Conservation (phyloP, 2,329 filamentous ascomycete species). For the Paraconiothyrium brasiliense region DNA sequence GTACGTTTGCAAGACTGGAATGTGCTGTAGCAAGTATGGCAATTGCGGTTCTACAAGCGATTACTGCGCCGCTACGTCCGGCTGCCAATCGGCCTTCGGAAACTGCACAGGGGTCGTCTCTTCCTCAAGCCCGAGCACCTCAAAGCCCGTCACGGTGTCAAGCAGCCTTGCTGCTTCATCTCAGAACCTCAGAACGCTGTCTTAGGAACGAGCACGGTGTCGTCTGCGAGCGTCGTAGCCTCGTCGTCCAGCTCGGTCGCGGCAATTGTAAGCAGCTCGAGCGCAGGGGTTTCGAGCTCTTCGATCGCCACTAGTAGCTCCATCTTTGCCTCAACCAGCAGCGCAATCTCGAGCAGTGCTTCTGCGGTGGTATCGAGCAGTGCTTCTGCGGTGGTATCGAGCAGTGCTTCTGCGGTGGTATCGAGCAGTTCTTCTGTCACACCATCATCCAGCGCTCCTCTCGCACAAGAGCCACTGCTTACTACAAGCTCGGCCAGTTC, state of each 20-base stretch:
- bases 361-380: not conserved
- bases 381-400: not conserved
- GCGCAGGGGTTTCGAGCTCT: not conserved
- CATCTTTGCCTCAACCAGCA: not conserved
- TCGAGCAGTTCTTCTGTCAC: not conserved
- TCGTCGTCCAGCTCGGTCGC: not conserved
- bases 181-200: not conserved
- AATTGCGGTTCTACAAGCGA: conserved; percentile 40
- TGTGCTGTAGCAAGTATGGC: conserved; percentile 53
- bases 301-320: not conserved
- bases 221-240: not conserved
- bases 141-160: not conserved
- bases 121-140: not conserved
- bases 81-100: conserved; percentile 35
- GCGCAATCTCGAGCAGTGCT: not conserved
- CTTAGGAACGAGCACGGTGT: not conserved
- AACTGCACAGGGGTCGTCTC: conserved; percentile 19
- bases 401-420: not conserved
- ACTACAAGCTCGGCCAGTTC: no score
- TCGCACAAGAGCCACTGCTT: not conserved
- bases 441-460: not conserved
- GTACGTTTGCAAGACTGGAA: conserved; percentile 42
- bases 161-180: not conserved
- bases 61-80: conserved; percentile 26
- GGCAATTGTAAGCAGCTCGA: not conserved